Base-by-base conservation (phyloP, 2,329 filamentous ascomycete species). In the Xylaria sp. region DNA sequence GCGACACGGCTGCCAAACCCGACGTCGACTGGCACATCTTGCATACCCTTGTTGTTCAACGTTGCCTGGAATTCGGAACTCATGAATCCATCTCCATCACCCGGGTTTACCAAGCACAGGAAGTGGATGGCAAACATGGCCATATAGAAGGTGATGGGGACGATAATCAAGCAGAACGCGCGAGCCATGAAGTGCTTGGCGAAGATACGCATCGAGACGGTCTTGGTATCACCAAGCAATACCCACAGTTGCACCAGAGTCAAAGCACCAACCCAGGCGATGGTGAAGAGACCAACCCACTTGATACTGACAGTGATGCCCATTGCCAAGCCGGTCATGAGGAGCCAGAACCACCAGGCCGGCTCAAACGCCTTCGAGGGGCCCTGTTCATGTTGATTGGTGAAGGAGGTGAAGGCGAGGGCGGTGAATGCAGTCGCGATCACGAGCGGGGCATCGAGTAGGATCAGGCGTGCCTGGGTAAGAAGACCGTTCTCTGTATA, bases 41-140 rank as follows among this genome's bases (percentile, higher is more conserved):
- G 88, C 94, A 99, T 99, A 48, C 85, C 87, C 80, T 97, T 99
- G 67, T 87, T 92, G 77, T 97, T 99, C 63, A 99, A 80, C 2
- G 94, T 97, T 26, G 94, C 90, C 77, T 99, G 94, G 79, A 99
- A 99, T 71, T 99, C 94, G 50, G 93, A 96, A 70, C 92, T 97
- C 94, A 99, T 99, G 80, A 99, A 99, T 50, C 94, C 94, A 73
- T 99, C 94, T 50, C 94, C 94, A 48, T 99, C 94, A 56, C 94
- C 94, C 22, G 94, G 94, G 76, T 99, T 99, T 56, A 88, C 84
- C 39, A 99, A 83, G 78, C 91, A 95, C 63, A 92, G 64, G 75
- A 99, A 99, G 79, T 99, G 94, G 66, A 99, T 95, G 48, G 85
- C 92, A 69, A 99, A 99, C 90, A 97, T 96, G 68, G 85, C 88